Evolutionary conservation across 2,329 filamentous ascomycete genomes (phyloP), one percentile per base, ranked within the genome.

Genomic region (Fusarium nurragi): DNA sequence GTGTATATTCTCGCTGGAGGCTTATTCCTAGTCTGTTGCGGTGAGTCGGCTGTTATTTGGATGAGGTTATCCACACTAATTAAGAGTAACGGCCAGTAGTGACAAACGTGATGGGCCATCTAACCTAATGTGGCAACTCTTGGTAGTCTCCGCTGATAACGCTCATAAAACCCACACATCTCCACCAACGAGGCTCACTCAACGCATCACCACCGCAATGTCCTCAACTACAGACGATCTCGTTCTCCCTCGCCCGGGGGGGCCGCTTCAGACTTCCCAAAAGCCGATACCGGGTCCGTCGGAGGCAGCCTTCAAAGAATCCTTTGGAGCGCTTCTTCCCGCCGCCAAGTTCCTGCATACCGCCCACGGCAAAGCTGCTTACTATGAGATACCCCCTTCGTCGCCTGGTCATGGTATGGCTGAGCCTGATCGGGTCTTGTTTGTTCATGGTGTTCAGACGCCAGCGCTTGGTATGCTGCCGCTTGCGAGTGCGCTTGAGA

Each of bases 391-490:
- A 0, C 66, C 40, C 0, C 74, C 75, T 4, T 54, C 65, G 7
- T 11, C 19, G 12, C 6, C 13, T 11, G 5, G 10, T 1, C 5
- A 5, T 10, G 25, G 23, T 3, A 0, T 10, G 0, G 5, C 12
- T 59, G 0, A 57, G 69, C 0, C 32, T n/a, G 43, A 67, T 26
- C 75, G 74, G 6, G 75, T 84, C 0, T 72, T 85, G 0, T 69
- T 85, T 28, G 67, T 85, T 1, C 83, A 86, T 55, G 83, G 84
- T 22, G 77, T 84, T 1, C 79, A 84, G 50, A 86, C 83, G 1
- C 79, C 81, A 8, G 80, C 83, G 3, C 68, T 85, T 5, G 82
- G 83, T 21, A 69, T 85, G 49, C 70, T 77, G 0, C 81, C 82
- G 0, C 74, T 85, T 3, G 75, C 77, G 0, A 70, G 61, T 7